phyloP scores from a whole-genome alignment of 208 protist genomes.

The Acanthamoeba triangularis region DNA sequence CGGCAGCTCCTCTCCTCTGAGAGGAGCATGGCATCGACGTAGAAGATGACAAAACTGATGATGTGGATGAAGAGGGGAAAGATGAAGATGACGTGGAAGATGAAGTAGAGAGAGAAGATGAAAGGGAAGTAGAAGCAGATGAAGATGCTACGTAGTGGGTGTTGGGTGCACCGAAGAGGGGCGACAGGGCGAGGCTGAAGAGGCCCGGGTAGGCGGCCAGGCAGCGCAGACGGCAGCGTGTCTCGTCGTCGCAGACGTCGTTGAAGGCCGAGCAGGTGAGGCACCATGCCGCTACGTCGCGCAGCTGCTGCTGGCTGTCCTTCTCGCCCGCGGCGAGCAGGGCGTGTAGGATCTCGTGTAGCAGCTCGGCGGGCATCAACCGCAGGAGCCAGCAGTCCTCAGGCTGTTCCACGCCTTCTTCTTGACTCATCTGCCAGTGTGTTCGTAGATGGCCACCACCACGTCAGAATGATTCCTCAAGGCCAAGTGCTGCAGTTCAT shows the following conservation, averaged over 20 bases:
- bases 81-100: background rate
- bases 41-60: too few relatives aligned
- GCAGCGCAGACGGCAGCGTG: background rate
- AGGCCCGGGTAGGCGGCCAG: background rate
- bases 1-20: background rate
- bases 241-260: constrained; percentile 21
- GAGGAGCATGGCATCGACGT: background rate
- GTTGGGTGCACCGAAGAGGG: background rate
- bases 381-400: background rate
- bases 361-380: background rate
- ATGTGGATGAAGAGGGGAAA: too few relatives aligned
- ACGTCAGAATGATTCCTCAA: too few relatives aligned
- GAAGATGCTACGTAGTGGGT: background rate
- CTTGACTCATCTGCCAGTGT: too few relatives aligned
- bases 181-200: background rate
- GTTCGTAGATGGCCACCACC: too few relatives aligned
- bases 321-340: background rate
- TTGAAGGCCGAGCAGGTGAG: constrained; percentile 44
- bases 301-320: background rate
- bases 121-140: too few relatives aligned
- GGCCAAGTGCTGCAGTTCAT: too few relatives aligned
- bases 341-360: background rate
- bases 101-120: background rate
- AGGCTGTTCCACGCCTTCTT: background rate
- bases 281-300: background rate